Evolutionary conservation across 2,329 filamentous ascomycete species (phyloP), one percentile per base, ranked within the genome.

Genomic region (Chalara sp.): DNA sequence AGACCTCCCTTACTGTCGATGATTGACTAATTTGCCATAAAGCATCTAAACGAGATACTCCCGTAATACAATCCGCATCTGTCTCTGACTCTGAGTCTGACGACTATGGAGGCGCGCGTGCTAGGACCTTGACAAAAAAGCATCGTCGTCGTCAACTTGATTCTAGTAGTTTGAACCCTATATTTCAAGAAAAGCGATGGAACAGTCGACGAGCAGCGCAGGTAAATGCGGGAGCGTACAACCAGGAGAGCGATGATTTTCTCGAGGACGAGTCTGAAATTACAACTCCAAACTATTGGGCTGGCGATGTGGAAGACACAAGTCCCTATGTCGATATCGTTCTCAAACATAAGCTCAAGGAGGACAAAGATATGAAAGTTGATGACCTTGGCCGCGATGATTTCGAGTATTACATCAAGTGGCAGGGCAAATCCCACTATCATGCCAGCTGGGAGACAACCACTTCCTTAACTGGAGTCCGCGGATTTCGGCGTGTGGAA

Each of bases 381-480:
- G 66, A 68, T 50, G 83, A 88, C 45, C 66, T 76, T 2, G 75
- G 69, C 29, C 76, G 78, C 59, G 81, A 90, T 48, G 88, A 96
- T 64, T 96, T 93, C 61, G 89, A 97, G 63, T 99, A 77, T 61
- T 80, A 85, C 69, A 90, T 99, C 69, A 99, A 99, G 72, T 99
- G 95, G 93, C 89, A 96, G 69, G 89, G 86, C 58, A 89, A 90
- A 69, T 95, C 93, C 8, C 90, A 99, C 66, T 84, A 95, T 60
- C 93, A 99, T 72, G 88, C 95, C 51, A 95, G 90, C 0, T 99
- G 93, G 92, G 91, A 97, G 68, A 84, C 83, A 0, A 84, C 85
- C 53, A 83, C 88, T 50, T 79, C 76, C 21, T 79, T 96, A 31
- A 77, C 81, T 29, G 80, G 83, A n/a, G 86, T 85, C 65, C 88